A percentile compares a stretch with the other conserved stretches of the same genome.
phyloP scores from a whole-genome alignment of 1,139 yeast genomes.

The Suhomyces anneliseae region DNA sequence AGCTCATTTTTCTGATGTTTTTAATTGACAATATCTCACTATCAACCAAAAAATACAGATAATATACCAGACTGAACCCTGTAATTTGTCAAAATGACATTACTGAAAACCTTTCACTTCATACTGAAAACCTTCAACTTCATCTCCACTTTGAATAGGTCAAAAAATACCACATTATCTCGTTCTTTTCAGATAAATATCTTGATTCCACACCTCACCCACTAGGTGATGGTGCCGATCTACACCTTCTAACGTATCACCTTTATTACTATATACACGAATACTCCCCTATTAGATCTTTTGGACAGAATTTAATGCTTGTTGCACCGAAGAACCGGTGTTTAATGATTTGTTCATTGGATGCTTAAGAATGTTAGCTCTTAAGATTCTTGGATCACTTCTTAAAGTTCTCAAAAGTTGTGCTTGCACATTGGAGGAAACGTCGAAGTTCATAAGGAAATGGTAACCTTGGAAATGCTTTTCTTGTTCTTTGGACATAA shows the following conservation, averaged over 20 bases:
- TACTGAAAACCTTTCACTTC: no score
- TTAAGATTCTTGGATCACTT: slow-evolving; percentile 85
- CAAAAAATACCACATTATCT: no score
- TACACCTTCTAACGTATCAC: neutral
- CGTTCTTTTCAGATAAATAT: no score
- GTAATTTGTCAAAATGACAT: no score
- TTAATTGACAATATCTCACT: no score
- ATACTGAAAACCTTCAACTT: no score
- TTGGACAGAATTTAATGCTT: slow-evolving; percentile 24
- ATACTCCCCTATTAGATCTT: slow-evolving; percentile 5
- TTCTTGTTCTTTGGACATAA: slow-evolving; percentile 84
- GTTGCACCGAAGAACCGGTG: slow-evolving; percentile 52
- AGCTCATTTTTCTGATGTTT: no score
- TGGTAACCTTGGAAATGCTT: slow-evolving; percentile 88
- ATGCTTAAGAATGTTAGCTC: slow-evolving; percentile 72
- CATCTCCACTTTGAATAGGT: no score
- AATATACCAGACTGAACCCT: no score
- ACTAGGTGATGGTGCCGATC: neutral
- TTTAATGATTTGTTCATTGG: slow-evolving; percentile 56
- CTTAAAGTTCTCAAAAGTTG: slow-evolving; percentile 79
- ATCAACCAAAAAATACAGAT: no score
- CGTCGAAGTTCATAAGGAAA: slow-evolving; percentile 82
- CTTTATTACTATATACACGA: slow-evolving; percentile 8
- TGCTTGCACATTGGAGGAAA: slow-evolving; percentile 80
- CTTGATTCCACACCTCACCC: no score